Evolutionary conservation across 345 rosid genomes (phyloP).

Genomic region (Euphorbia peplus): DNA sequence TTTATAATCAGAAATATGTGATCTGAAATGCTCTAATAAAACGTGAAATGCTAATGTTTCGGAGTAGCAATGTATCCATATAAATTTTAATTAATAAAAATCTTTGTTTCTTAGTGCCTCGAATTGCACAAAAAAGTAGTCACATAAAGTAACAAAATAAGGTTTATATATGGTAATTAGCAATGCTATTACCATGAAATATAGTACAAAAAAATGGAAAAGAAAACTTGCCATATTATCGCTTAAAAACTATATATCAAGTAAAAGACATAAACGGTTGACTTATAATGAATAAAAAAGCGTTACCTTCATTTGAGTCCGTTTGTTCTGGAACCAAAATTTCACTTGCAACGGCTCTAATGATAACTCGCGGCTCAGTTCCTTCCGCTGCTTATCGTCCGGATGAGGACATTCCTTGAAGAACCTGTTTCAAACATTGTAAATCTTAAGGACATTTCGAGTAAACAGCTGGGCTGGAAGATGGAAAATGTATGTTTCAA

Average conservation of each 20-base stretch:
- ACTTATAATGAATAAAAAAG: neutral
- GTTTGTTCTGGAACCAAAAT: conserved; percentile 99
- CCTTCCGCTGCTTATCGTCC: conserved; percentile 93
- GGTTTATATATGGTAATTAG: neutral
- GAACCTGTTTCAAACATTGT: conserved; percentile 37
- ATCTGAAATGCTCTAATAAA: too few species aligned
- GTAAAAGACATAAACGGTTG: neutral
- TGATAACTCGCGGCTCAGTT: conserved; percentile 67
- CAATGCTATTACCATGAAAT: neutral
- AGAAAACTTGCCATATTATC: neutral
- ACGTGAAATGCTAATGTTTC: too few species aligned
- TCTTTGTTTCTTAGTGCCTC: too few species aligned
- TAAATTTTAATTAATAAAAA: too few species aligned
- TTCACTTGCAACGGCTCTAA: conserved; percentile 87
- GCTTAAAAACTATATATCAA: neutral
- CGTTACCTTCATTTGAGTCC: conserved; percentile 91
- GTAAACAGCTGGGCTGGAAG: too few species aligned
- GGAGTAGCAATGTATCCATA: too few species aligned
- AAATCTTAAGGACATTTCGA: too few species aligned
- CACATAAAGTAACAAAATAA: neutral
- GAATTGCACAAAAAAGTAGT: too few species aligned
- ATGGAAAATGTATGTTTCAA: too few species aligned
- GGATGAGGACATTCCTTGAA: conserved; percentile 97
- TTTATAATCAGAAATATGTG: too few species aligned
- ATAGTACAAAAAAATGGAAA: neutral